Evolutionary conservation across 176 grass and related monocot genomes (phyloP), one percentile per base, ranked within the genome.

Genomic region (Ensete ventricosum): DNA sequence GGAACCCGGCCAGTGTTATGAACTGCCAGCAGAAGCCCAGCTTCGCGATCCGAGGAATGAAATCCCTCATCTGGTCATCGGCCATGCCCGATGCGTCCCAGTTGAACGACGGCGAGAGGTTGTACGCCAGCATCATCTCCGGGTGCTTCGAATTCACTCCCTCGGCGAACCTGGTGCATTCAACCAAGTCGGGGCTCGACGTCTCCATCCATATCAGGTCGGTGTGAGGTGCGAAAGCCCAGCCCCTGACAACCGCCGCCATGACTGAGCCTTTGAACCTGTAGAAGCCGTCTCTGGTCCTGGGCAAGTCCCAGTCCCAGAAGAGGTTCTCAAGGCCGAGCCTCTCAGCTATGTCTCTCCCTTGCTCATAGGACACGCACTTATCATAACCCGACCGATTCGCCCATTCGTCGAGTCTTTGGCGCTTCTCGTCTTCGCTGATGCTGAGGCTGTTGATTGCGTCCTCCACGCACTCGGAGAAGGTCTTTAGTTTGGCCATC

Each of bases 181-280:
- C 93, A 13, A 50, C 70, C 50, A 97, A 54, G 79, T 97, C 55
- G 3, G 93, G 93, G 85, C 93, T 92, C 19, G 90, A 97, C 25
- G 93, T 97, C 78, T 97, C 93, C 93, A 97, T 90, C 93, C 93
- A 93, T 24, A 93, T 87, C 55, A 97, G 69, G 83, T 97, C 93
- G 50, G 93, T 83, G 52, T 90, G 90, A 20, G 81, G 74, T 69
- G 87, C 77, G 76, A 97, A 97, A 50, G 90, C 83, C 29, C 93
- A 71, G 0, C 87, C 90, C n/a, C 88, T 81, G 43, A 92, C 81
- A 1, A 97, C 88, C 1, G 93, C 93, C 0, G 93, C 90, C 20
- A 25, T 76, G 48, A 97, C 90, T 3, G 93, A 97, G 51, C 90
- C 93, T 27, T 69, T 34, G 83, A 97, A 97, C 10, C 90, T 81